Evolutionary conservation across 2,329 filamentous ascomycete genomes (phyloP).

Genomic region (Stagonosporopsis cucurbitacearum): DNA sequence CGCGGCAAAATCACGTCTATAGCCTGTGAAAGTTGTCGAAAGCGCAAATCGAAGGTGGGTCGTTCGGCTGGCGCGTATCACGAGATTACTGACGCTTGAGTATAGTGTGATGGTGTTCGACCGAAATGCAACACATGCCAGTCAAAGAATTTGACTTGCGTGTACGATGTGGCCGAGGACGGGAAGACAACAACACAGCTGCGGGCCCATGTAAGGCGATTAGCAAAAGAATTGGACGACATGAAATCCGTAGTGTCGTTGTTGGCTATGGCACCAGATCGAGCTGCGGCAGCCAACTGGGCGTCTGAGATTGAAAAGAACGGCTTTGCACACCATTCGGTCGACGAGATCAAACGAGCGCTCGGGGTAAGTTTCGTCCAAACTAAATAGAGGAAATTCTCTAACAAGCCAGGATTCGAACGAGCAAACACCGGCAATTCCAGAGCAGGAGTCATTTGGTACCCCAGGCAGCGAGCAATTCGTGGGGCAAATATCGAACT

Average conservation of each 20-base stretch:
- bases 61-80: neutral
- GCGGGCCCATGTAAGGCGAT: slow-evolving; percentile 46
- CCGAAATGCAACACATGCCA: slow-evolving; percentile 51
- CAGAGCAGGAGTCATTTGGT: slow-evolving; percentile 36
- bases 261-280: slow-evolving; percentile 44
- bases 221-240: slow-evolving; percentile 49
- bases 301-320: slow-evolving; percentile 48
- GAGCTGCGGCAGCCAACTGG: slow-evolving; percentile 44
- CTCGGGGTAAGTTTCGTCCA: slow-evolving; percentile 36
- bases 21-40: slow-evolving; percentile 49
- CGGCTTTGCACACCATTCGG: slow-evolving; percentile 47
- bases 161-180: slow-evolving; percentile 50
- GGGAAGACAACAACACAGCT: slow-evolving; percentile 49
- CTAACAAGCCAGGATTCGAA: slow-evolving; percentile 34
- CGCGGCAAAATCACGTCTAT: slow-evolving; percentile 50
- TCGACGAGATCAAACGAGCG: slow-evolving; percentile 47
- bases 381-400: neutral
- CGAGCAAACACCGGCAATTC: slow-evolving; percentile 26
- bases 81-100: slow-evolving; percentile 17
- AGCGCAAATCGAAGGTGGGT: slow-evolving; percentile 49
- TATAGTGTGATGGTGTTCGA: slow-evolving; percentile 47
- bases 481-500: slow-evolving; percentile 27
- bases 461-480: slow-evolving; percentile 38
- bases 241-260: slow-evolving; percentile 48
- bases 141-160: slow-evolving; percentile 46